Evolutionary conservation across 495 filamentous ascomycete genomes (phyloP).

Genomic region (Penicillium egyptiacum): DNA sequence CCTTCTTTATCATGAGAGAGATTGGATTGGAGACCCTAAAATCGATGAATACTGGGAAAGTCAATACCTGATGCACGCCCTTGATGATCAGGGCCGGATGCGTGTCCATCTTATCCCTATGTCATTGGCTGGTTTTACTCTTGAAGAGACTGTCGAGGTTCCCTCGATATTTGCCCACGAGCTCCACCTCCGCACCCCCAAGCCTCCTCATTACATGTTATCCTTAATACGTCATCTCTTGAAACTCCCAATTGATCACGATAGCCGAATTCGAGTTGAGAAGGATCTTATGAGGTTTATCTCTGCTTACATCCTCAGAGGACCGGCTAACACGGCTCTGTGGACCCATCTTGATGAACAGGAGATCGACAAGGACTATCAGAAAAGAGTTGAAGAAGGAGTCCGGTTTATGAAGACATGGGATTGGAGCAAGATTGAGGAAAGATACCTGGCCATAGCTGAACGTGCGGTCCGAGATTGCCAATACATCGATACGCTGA

Average conservation of each 20-base stretch:
- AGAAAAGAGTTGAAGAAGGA: slow-evolving; percentile 21
- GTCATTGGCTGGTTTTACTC: slow-evolving; percentile 9
- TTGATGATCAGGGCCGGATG: neutral
- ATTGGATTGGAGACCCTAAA: no score
- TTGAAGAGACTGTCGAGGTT: slow-evolving; percentile 16
- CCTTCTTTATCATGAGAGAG: neutral
- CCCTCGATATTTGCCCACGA: slow-evolving; percentile 11
- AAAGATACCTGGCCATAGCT: slow-evolving; percentile 12
- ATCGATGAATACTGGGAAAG: no score
- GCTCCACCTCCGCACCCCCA: slow-evolving; percentile 10
- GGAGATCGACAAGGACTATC: slow-evolving; percentile 22
- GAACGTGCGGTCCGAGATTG: slow-evolving; percentile 21
- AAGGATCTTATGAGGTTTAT: slow-evolving; percentile 4
- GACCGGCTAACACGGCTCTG: neutral
- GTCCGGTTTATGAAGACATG: slow-evolving; percentile 13
- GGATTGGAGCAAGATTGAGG: slow-evolving; percentile 16
- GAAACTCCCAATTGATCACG: neutral
- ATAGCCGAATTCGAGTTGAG: neutral
- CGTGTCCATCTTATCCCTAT: slow-evolving; percentile 1
- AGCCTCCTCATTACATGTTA: slow-evolving; percentile 13
- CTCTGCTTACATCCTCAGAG: neutral
- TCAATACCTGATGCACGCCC: neutral
- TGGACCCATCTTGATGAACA: neutral
- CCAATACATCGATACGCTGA: neutral
- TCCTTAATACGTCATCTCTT: slow-evolving; percentile 12